Conservation (phyloP, 129 eudicot genomes). For the Lonicera japonica region DNA sequence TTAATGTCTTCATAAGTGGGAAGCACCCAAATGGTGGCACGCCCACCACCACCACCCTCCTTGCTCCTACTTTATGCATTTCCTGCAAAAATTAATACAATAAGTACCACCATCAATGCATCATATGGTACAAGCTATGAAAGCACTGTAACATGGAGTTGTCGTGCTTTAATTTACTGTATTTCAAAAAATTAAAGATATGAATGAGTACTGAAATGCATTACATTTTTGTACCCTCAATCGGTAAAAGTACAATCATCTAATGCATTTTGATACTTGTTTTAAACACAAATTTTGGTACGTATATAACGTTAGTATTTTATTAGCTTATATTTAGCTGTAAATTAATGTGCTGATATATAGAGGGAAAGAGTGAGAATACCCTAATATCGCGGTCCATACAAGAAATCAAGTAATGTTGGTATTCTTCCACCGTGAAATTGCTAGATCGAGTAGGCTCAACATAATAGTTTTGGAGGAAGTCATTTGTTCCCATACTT, state of each 20-base stretch:
- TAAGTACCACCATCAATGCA: neutral
- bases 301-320: too few relatives aligned
- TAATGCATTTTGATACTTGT: too few relatives aligned
- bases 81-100: slow-evolving; percentile 30
- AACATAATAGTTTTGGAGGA: slow-evolving; percentile 48
- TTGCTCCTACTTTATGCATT: slow-evolving; percentile 46
- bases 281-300: too few relatives aligned
- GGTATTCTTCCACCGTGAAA: slow-evolving; percentile 51
- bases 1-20: slow-evolving; percentile 42
- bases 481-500: slow-evolving; percentile 69
- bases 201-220: too few relatives aligned
- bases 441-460: slow-evolving; percentile 39
- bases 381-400: slow-evolving; percentile 47
- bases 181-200: too few relatives aligned
- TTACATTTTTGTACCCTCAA: too few relatives aligned
- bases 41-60: slow-evolving; percentile 50
- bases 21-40: slow-evolving; percentile 56
- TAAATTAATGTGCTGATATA: too few relatives aligned
- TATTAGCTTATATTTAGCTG: too few relatives aligned
- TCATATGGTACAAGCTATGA: neutral
- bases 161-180: too few relatives aligned
- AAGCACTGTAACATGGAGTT: neutral
- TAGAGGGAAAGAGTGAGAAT: slow-evolving; percentile 13
- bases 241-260: too few relatives aligned
- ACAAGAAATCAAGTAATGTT: slow-evolving; percentile 38